Percentiles rank a stretch among this genome's conserved stretches.
These are phyloP conservation scores for Podaxis sp. DNA, from an alignment of 768 basidiomycete genomes.

Conservation along the genomic window DNA sequence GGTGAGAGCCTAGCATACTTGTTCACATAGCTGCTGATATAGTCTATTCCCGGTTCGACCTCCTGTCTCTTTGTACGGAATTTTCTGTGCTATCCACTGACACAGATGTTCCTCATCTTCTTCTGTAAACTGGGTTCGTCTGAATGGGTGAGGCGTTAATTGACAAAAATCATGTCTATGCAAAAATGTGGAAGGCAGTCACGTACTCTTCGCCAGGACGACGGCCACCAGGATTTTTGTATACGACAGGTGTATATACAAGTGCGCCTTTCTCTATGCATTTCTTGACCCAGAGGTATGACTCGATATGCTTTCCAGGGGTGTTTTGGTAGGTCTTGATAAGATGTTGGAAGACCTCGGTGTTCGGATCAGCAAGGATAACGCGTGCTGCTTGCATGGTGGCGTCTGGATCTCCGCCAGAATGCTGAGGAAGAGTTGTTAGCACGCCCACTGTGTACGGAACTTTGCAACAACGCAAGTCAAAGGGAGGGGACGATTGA, in stretches of 20 bases:
- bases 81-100: slow-evolving; percentile 78
- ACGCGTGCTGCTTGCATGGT: slow-evolving; percentile 71
- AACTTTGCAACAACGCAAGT: too few species aligned
- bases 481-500: background rate
- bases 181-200: slow-evolving; percentile 1
- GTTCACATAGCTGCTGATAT: slow-evolving; percentile 78
- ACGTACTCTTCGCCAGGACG: slow-evolving; percentile 79
- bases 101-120: slow-evolving; percentile 76
- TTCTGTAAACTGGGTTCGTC: slow-evolving; percentile 75
- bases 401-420: slow-evolving; percentile 74
- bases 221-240: slow-evolving; percentile 82
- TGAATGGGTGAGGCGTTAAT: slow-evolving; percentile 24
- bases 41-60: slow-evolving; percentile 80
- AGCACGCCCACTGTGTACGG: background rate
- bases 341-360: slow-evolving; percentile 71
- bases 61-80: slow-evolving; percentile 80
- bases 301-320: slow-evolving; percentile 74
- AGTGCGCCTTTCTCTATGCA: slow-evolving; percentile 70
- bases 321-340: slow-evolving; percentile 70
- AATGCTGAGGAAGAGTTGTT: slow-evolving; percentile 53
- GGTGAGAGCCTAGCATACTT: slow-evolving; percentile 39
- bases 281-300: slow-evolving; percentile 81
- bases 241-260: slow-evolving; percentile 71
- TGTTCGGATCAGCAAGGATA: slow-evolving; percentile 78
- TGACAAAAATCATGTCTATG: background rate